Evolutionary conservation across 2,329 filamentous ascomycete genomes (phyloP).

Genomic region (Dryadomyces quercus-mongolicae): DNA sequence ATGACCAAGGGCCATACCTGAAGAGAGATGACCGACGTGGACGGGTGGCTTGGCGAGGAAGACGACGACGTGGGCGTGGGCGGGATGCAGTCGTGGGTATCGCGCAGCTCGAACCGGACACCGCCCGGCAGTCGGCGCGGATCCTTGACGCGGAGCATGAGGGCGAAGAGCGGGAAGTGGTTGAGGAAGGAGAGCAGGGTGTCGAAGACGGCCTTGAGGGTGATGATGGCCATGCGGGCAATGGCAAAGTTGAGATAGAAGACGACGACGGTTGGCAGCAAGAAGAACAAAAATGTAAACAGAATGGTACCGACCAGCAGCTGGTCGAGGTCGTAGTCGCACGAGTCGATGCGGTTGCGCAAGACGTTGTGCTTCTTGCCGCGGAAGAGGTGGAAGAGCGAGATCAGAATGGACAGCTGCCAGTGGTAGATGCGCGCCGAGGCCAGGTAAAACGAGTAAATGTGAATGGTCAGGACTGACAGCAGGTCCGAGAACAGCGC

Average conservation of each 20-base stretch:
- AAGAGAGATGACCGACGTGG: constrained; percentile 74
- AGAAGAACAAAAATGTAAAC: constrained; percentile 89
- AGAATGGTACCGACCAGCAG: constrained; percentile 91
- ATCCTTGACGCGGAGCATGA: constrained; percentile 94
- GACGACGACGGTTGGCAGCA: constrained; percentile 87
- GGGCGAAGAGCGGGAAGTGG: constrained; percentile 91
- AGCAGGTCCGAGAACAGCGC: constrained; percentile 90
- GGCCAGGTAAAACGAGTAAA: constrained; percentile 95
- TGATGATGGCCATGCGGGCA: constrained; percentile 89
- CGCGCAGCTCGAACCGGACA: constrained; percentile 80
- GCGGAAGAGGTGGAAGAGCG: constrained; percentile 95
- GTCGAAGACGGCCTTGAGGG: constrained; percentile 81
- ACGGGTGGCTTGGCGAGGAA: constrained; percentile 32
- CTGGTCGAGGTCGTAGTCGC: constrained; percentile 96
- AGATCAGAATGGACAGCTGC: constrained; percentile 94
- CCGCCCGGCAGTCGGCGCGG: constrained; percentile 78
- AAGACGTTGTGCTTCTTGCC: constrained; percentile 97
- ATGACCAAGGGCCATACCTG: constrained; percentile 42
- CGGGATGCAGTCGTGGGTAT: constrained; percentile 45
- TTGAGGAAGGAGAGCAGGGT: constrained; percentile 88
- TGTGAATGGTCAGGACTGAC: constrained; percentile 84
- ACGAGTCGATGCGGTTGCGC: constrained; percentile 94
- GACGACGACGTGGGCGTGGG: constrained; percentile 21
- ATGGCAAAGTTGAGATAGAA: constrained; percentile 96
- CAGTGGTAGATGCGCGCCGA: constrained; percentile 96